Conservation (phyloP, 768 basidiomycete genomes). For the Leccinum truebloodii region DNA sequence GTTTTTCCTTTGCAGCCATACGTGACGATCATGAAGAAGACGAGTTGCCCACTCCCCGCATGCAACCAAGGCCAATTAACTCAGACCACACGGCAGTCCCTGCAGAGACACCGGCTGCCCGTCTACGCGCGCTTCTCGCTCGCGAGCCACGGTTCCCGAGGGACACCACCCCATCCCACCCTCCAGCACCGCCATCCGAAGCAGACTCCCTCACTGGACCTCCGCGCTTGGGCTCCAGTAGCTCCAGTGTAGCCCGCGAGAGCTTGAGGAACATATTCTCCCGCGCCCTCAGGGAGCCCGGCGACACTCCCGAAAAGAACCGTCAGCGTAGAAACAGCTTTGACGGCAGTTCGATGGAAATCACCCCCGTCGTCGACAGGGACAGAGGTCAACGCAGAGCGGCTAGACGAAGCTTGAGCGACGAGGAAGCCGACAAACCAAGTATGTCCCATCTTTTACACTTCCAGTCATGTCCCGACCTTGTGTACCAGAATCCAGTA, state of each 20-base stretch:
- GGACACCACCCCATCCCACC: conserved; percentile 28
- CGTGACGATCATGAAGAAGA: conserved; percentile 29
- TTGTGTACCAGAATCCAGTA: conserved; percentile 22
- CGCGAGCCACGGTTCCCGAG: conserved; percentile 46
- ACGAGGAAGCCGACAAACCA: conserved; percentile 62
- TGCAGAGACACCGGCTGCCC: conserved; percentile 54
- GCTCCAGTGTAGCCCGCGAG: conserved; percentile 53
- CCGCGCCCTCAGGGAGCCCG: conserved; percentile 63
- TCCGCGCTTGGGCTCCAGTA: conserved; percentile 25
- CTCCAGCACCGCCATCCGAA: conserved; percentile 31
- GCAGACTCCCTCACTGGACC: conserved; percentile 19
- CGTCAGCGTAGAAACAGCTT: conserved; percentile 57
- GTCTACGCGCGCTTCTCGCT: conserved; percentile 61
- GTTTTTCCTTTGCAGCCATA: conserved; percentile 9
- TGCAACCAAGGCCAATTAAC: conserved; percentile 22
- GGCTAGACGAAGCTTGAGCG: conserved; percentile 62
- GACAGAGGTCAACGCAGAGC: conserved; percentile 46
- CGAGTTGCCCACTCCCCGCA: conserved; percentile 32
- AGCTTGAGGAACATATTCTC: conserved; percentile 67
- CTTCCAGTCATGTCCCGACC: conserved; percentile 6
- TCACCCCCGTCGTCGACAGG: conserved; percentile 46
- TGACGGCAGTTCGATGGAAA: conserved; percentile 60
- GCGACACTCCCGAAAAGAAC: conserved; percentile 60
- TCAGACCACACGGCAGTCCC: conserved; percentile 17
- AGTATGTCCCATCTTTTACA: conserved; percentile 41